Conservation (phyloP, 345 rosid genomes). For the Camelina sativa region DNA sequence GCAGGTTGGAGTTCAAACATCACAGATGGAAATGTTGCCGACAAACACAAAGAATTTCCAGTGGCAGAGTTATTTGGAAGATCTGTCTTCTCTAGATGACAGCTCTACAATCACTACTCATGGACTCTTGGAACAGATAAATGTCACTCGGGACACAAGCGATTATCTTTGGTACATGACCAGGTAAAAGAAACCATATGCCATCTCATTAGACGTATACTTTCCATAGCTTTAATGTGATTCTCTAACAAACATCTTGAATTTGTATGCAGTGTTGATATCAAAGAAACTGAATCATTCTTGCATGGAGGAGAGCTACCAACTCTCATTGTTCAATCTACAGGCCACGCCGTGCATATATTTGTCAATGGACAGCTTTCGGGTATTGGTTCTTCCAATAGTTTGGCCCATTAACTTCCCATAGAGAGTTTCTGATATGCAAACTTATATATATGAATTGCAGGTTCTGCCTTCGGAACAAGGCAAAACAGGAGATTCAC, state of each 20-base stretch:
- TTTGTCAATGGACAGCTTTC: slow-evolving; percentile 90
- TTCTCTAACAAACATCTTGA: slow-evolving; percentile 8
- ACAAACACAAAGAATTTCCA: slow-evolving; percentile 56
- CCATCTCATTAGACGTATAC: background rate
- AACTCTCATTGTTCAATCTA: slow-evolving; percentile 81
- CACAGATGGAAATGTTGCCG: slow-evolving; percentile 91
- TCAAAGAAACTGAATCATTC: slow-evolving; percentile 79
- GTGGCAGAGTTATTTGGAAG: slow-evolving; percentile 94
- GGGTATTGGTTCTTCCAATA: slow-evolving; percentile 51
- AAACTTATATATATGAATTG: slow-evolving; percentile 7
- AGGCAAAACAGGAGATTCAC: slow-evolving; percentile 77
- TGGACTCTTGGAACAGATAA: slow-evolving; percentile 91
- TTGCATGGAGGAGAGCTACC: slow-evolving; percentile 92
- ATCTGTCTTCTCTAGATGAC: slow-evolving; percentile 67
- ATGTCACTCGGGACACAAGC: slow-evolving; percentile 85
- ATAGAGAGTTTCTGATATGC: slow-evolving; percentile 19
- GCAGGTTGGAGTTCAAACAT: slow-evolving; percentile 95
- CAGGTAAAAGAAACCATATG: slow-evolving; percentile 53
- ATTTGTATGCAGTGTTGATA: slow-evolving; percentile 65
- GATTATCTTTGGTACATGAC: slow-evolving; percentile 95
- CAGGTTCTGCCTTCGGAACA: slow-evolving; percentile 92
- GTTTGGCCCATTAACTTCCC: background rate
- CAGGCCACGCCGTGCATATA: slow-evolving; percentile 93
- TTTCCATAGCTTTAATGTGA: slow-evolving; percentile 8
- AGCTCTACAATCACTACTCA: slow-evolving; percentile 63